Evolutionary conservation across 108 stramenopile species (phyloP).

Genomic region (Cyclotella distinguenda): DNA sequence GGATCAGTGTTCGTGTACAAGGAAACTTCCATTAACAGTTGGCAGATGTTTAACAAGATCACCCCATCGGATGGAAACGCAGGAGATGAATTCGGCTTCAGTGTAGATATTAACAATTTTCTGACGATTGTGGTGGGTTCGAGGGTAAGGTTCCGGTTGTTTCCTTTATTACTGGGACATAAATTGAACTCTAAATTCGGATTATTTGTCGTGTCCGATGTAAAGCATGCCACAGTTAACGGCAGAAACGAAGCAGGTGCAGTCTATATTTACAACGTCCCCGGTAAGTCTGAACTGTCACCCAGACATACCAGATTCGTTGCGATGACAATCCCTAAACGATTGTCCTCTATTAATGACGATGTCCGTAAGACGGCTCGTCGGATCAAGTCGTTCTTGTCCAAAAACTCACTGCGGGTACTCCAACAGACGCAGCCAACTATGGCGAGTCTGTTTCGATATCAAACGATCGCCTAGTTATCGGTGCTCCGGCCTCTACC

Average conservation of each 20-base stretch:
- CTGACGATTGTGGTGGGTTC: not conserved
- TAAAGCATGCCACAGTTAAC: constrained; percentile 1
- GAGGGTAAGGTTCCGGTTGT: constrained; percentile 4
- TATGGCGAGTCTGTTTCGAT: constrained; percentile 20
- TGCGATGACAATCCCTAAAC: not conserved
- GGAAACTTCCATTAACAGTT: constrained; percentile 2
- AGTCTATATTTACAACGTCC: not conserved
- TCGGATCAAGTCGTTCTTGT: not conserved
- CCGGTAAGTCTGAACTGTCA: too few species aligned
- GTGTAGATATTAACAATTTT: constrained; percentile 15
- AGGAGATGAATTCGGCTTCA: constrained; percentile 15
- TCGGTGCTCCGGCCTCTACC: not conserved
- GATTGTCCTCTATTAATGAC: not conserved
- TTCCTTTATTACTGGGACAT: not conserved
- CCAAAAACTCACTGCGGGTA: not conserved
- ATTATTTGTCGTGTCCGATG: not conserved
- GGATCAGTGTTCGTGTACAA: constrained; percentile 16
- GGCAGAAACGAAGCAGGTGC: constrained; percentile 2
- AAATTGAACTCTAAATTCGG: not conserved
- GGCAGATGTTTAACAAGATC: not conserved
- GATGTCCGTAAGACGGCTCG: not conserved
- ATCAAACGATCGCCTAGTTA: not conserved
- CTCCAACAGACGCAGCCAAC: not conserved
- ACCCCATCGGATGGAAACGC: not conserved
- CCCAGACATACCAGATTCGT: not conserved